Conservation (phyloP, 23 red algal species). For the Gracilaria domingensis region DNA sequence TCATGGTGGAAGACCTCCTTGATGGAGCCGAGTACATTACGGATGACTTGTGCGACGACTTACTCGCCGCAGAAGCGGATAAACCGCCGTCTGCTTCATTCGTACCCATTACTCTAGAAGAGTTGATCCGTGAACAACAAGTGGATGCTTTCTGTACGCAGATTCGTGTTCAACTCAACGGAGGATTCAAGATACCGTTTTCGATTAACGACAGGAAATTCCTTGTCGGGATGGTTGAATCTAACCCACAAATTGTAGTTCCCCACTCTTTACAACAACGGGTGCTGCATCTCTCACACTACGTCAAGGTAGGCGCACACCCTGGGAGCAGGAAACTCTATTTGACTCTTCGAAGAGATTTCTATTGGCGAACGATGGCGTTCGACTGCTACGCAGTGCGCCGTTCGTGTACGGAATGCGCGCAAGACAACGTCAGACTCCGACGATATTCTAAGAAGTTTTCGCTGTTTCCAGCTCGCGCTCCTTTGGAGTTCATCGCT, state of each 20-base stretch:
- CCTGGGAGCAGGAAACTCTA: neutral
- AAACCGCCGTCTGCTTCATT: neutral
- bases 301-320: conserved; percentile 19
- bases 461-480: no score
- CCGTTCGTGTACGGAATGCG: no score
- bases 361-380: no score
- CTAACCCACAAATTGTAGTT: conserved; percentile 32
- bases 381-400: no score
- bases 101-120: neutral
- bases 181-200: neutral
- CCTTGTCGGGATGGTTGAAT: neutral
- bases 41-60: neutral
- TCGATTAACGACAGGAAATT: neutral
- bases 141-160: neutral
- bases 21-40: neutral
- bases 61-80: neutral
- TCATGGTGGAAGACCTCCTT: neutral
- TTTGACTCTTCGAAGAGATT: no score
- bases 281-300: conserved; percentile 24
- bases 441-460: no score
- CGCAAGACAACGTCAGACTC: no score
- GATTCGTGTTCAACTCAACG: neutral
- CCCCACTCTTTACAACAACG: neutral
- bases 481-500: no score
- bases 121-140: conserved; percentile 5